phyloP scores from a whole-genome alignment of 768 basidiomycete genomes.

The Termitomyces heimii region DNA sequence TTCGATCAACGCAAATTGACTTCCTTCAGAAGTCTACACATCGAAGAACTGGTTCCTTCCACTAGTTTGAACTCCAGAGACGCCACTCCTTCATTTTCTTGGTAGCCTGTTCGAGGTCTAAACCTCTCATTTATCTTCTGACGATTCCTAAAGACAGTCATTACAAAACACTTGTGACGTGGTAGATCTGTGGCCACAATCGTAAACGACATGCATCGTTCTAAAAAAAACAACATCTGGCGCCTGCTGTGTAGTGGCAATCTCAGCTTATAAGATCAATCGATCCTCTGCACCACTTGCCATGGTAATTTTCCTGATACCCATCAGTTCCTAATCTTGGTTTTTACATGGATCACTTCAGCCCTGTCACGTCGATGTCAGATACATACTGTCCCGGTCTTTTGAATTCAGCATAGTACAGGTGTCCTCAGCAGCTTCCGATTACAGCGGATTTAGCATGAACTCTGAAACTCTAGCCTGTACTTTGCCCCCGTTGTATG shows the following conservation, averaged over 20 bases:
- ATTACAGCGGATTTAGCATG: not conserved
- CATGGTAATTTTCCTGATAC: too few relatives aligned
- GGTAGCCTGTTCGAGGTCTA: not conserved
- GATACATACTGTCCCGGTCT: not conserved
- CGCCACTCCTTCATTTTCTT: not conserved
- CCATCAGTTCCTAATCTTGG: not conserved
- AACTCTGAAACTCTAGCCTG: not conserved
- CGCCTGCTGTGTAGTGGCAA: not conserved
- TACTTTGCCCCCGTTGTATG: not conserved
- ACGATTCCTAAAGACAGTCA: too few relatives aligned
- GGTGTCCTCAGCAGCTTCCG: not conserved
- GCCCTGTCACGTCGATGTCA: not conserved
- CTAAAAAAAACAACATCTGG: not conserved
- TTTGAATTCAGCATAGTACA: not conserved
- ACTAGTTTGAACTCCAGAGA: not conserved
- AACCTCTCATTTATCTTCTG: not conserved
- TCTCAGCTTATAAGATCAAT: not conserved
- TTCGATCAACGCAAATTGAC: not conserved
- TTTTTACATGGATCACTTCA: not conserved
- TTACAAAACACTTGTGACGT: not conserved
- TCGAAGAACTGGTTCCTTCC: not conserved
- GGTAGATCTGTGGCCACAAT: not conserved
- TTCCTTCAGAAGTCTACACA: not conserved
- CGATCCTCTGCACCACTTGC: not conserved
- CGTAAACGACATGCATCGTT: not conserved